These are phyloP conservation scores for Centella asiatica DNA, from an alignment of 129 eudicot genomes.

Conservation along the genomic window DNA sequence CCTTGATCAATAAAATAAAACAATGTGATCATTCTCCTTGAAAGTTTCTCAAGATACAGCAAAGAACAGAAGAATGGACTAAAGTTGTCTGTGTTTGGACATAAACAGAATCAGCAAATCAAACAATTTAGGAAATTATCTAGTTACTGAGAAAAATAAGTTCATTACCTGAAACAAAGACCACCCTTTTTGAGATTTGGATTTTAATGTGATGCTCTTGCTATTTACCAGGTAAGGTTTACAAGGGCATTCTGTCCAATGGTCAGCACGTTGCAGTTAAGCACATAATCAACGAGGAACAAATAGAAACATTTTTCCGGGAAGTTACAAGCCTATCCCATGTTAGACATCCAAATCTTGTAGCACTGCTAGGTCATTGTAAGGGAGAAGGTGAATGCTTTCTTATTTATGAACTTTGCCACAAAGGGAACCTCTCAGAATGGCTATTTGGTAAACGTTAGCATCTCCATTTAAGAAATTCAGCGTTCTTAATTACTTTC, in stretches of 20 bases:
- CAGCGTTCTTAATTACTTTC: neutral
- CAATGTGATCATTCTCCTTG: too few relatives aligned
- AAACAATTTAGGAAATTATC: neutral
- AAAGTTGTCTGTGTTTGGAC: neutral
- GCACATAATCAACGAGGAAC: conserved; percentile 67
- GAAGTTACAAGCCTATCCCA: conserved; percentile 66
- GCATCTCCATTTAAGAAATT: neutral
- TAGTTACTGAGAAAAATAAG: neutral
- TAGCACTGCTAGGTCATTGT: conserved; percentile 55
- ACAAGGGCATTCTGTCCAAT: conserved; percentile 49
- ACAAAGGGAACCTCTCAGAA: conserved; percentile 71
- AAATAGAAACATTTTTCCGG: conserved; percentile 68
- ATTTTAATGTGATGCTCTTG: neutral
- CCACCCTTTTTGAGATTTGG: neutral
- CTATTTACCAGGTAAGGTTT: conserved; percentile 55
- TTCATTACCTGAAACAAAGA: too few relatives aligned
- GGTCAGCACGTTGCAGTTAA: conserved; percentile 66
- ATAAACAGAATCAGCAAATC: too few relatives aligned
- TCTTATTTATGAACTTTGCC: conserved; percentile 75
- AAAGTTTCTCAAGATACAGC: neutral
- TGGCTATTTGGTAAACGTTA: conserved; percentile 57
- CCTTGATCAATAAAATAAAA: too few relatives aligned
- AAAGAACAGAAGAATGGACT: neutral
- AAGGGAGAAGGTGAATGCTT: conserved; percentile 67
- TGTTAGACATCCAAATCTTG: conserved; percentile 73